Percentiles rank a stretch among this genome's conserved stretches.
These are phyloP conservation scores for Ophiosphaerella narmari DNA, from an alignment of 2,329 filamentous ascomycete species.

Conservation along the genomic window DNA sequence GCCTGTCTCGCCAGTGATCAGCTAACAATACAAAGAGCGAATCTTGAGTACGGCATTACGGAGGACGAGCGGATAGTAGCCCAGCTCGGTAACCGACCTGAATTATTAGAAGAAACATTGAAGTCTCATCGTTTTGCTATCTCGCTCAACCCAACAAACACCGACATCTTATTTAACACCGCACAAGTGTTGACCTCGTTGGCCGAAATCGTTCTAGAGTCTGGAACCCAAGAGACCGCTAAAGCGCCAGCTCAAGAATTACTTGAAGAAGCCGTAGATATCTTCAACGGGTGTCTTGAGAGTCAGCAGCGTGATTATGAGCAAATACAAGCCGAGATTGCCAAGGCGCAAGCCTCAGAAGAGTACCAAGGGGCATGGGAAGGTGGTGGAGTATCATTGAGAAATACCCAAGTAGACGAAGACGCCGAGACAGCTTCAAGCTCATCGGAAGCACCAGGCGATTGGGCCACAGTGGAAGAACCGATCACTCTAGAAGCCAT, in stretches of 20 bases:
- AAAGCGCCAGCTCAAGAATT: conserved; percentile 56
- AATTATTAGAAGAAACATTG: conserved; percentile 64
- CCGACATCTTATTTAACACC: conserved; percentile 73
- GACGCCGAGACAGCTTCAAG: conserved; percentile 31
- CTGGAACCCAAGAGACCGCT: conserved; percentile 48
- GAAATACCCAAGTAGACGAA: conserved; percentile 13
- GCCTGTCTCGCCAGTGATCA: too few species aligned
- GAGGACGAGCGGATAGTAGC: conserved; percentile 67
- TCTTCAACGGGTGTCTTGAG: conserved; percentile 59
- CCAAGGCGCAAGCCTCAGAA: conserved; percentile 33
- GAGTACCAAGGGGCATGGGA: conserved; percentile 27
- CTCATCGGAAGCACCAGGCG: conserved; percentile 52
- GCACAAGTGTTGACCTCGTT: conserved; percentile 70
- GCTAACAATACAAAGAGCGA: conserved; percentile 56
- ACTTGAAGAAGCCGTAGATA: conserved; percentile 64
- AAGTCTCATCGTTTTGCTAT: conserved; percentile 68
- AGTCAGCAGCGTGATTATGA: conserved; percentile 53
- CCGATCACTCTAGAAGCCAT: conserved; percentile 67
- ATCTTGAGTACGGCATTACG: conserved; percentile 71
- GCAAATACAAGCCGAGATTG: conserved; percentile 43
- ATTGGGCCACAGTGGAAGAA: conserved; percentile 70
- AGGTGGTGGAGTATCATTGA: conserved; percentile 8
- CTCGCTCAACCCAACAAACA: conserved; percentile 63
- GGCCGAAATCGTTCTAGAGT: conserved; percentile 63
- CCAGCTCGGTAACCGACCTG: conserved; percentile 59